Percentiles rank a stretch among this genome's conserved stretches.
Conservation (phyloP, 2,329 filamentous ascomycete species). For the Penicillium verrucosum region DNA sequence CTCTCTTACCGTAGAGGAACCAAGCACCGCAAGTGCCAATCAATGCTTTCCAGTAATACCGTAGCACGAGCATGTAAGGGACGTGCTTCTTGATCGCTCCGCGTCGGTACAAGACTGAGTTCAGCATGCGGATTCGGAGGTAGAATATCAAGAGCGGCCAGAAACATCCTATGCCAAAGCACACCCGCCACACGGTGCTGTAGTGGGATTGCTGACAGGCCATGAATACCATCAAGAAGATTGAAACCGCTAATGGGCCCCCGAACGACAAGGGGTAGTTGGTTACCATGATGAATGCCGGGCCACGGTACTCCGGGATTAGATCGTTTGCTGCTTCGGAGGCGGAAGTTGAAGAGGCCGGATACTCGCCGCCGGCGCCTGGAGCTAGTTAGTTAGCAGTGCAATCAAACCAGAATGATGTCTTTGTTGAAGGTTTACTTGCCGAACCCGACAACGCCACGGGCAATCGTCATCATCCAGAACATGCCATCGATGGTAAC, state of each 20-base stretch:
- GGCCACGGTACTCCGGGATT: constrained; percentile 38
- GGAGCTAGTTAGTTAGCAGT: background rate
- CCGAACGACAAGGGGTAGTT: constrained; percentile 44
- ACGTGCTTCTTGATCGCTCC: constrained; percentile 54
- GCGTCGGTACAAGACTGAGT: constrained; percentile 51
- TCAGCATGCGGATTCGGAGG: constrained; percentile 54
- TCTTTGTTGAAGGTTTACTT: background rate
- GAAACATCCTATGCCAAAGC: constrained; percentile 49
- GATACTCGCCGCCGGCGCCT: constrained; percentile 48
- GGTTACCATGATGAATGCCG: constrained; percentile 49
- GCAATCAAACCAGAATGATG: too few relatives aligned
- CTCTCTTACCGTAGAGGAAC: constrained; percentile 49
- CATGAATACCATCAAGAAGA: constrained; percentile 49
- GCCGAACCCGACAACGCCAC: constrained; percentile 50
- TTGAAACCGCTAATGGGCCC: constrained; percentile 43
- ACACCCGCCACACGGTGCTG: constrained; percentile 49
- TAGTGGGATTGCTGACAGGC: constrained; percentile 36
- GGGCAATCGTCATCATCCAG: constrained; percentile 52
- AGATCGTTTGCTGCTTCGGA: constrained; percentile 51
- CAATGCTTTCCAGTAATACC: constrained; percentile 55
- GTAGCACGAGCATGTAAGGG: constrained; percentile 50
- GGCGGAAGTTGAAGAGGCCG: constrained; percentile 47
- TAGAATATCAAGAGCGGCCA: constrained; percentile 56
- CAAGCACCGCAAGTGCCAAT: constrained; percentile 55
- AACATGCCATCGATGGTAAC: constrained; percentile 50